phyloP scores from a whole-genome alignment of 768 basidiomycete genomes.

The Gloeostereum incarnatum region DNA sequence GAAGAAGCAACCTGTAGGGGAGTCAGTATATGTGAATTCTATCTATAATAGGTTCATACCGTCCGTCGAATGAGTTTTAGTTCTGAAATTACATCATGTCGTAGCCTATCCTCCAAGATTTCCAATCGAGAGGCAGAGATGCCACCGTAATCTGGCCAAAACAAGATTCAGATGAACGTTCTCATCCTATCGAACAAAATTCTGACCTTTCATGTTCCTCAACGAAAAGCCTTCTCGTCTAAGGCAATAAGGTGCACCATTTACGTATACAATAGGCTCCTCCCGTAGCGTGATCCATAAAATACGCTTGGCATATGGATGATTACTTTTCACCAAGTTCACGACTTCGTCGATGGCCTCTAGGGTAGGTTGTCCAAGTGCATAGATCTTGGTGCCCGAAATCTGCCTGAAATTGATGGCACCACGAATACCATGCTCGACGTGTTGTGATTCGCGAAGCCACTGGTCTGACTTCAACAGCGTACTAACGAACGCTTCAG shows the following conservation, averaged over 20 bases:
- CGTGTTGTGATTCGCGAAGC: slow-evolving; percentile 61
- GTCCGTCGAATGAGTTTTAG: slow-evolving; percentile 75
- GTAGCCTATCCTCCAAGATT: slow-evolving; percentile 81
- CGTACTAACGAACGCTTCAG: slow-evolving; percentile 35
- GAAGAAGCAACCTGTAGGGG: slow-evolving; percentile 61
- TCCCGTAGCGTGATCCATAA: slow-evolving; percentile 94
- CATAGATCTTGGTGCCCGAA: slow-evolving; percentile 74
- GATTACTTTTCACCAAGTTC: slow-evolving; percentile 43
- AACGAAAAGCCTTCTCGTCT: slow-evolving; percentile 79
- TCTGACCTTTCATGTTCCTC: slow-evolving; percentile 85
- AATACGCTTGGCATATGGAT: slow-evolving; percentile 53
- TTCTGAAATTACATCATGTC: slow-evolving; percentile 82
- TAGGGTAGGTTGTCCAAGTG: slow-evolving; percentile 86
- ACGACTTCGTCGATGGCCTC: slow-evolving; percentile 84
- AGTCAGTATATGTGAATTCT: background rate
- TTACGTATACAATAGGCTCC: slow-evolving; percentile 87
- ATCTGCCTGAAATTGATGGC: slow-evolving; percentile 92
- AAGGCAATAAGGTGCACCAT: slow-evolving; percentile 86
- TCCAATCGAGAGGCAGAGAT: slow-evolving; percentile 89
- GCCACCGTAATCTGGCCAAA: slow-evolving; percentile 74
- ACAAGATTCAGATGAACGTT: background rate
- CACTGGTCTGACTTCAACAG: slow-evolving; percentile 92
- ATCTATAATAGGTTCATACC: slow-evolving; percentile 33
- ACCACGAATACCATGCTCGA: slow-evolving; percentile 71
- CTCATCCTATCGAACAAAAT: too few species aligned